Evolutionary conservation across 2,329 filamentous ascomycete species (phyloP), one percentile per base, ranked within the genome.

Genomic region (Colletotrichum sidae): DNA sequence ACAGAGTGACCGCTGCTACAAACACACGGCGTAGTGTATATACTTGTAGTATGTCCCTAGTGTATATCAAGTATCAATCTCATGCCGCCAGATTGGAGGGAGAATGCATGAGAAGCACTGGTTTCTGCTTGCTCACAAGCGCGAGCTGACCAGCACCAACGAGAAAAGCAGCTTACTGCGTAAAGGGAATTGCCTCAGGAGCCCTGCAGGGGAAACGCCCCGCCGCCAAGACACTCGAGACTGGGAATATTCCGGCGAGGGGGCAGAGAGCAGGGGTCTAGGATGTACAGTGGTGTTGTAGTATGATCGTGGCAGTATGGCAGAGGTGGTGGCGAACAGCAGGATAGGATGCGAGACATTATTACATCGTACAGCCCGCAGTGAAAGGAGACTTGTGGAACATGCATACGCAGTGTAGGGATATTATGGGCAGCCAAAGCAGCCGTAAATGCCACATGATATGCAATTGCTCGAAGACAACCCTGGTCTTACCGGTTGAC

Each of bases 121-220:
- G 35, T 3, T 25, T 46, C 46, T 38, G 13, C 33, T 45, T 39
- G 45, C 52, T 15, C 60, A 33, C 17, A n/a, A 41, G 35, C 34
- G 33, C 34, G 46, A 11, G 25, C 11, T 2, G n/a, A 41, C 13
- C 33, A 46, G 38, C 42, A 4, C 33, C 6, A 38, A n/a, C 33
- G 53, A 15, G 53, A 35, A 46, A 49, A 41, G 17, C 10, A 33
- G 55, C 25, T 46, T 12, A 34, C 34, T 35, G 25, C 15, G 11
- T 38, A 35, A 51, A 35, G 6, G 46, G 60, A 54, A 64, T 53
- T 59, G 37, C 42, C 34, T 50, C 35, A 64, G 55, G 55, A 64
- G 37, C 15, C 41, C 17, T 52, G 49, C 55, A 64, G 60, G 55
- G 49, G 50, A 46, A 51, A 53, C 49, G 47, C 42, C 55, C 60